Conservation (phyloP, 1,139 yeast genomes). For the Magnusiomyces clavatus region DNA sequence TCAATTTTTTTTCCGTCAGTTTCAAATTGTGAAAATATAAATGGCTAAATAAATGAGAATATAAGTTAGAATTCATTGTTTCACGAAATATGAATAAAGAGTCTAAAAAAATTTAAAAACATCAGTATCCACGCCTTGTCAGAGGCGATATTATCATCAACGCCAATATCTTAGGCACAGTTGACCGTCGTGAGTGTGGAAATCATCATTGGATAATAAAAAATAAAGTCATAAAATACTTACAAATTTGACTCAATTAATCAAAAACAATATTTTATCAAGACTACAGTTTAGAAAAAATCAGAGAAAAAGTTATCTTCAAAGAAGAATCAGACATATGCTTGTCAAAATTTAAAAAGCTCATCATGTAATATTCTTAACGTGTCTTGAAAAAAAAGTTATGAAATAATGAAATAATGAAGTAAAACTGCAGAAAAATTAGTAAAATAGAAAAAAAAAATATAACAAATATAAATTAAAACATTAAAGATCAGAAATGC, state of each 20-base stretch:
- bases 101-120: background rate
- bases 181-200: conserved; percentile 99
- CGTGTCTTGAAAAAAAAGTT: background rate
- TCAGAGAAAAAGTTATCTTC: conserved; percentile 47
- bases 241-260: background rate
- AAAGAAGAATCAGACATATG: conserved; percentile 86
- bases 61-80: too few relatives aligned
- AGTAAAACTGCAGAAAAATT: conserved; percentile 9
- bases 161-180: conserved; percentile 82
- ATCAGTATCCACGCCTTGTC: conserved; percentile 84
- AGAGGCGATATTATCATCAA: conserved; percentile 94
- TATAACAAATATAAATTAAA: background rate
- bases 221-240: background rate
- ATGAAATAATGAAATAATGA: conserved; percentile 8
- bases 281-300: conserved; percentile 7
- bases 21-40: background rate
- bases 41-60: background rate
- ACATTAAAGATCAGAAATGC: conserved; percentile 60
- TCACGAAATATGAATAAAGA: background rate
- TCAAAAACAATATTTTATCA: background rate
- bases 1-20: too few relatives aligned
- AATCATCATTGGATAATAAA: conserved; percentile 74
- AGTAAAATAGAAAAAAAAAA: conserved; percentile 7
- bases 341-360: conserved; percentile 71
- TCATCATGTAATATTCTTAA: conserved; percentile 38